Base-by-base conservation (phyloP, 148 eudicot species). In the Spergularia bocconei region DNA sequence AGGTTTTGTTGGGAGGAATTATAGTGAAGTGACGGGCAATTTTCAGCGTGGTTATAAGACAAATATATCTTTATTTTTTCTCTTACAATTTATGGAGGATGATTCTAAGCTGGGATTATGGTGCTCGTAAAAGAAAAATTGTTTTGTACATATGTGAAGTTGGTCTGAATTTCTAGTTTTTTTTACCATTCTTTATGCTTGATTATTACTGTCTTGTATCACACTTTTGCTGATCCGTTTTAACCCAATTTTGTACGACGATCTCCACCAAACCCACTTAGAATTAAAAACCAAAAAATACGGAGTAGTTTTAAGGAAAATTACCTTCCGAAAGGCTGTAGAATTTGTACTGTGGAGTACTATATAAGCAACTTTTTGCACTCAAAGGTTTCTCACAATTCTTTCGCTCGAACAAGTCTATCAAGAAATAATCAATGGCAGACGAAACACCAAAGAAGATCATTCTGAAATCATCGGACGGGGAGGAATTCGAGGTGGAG, bases 91-190 rank as follows among this genome's bases (percentile, higher is more conserved):
- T 74, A 75, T 72, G 4, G 17, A 47, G 25, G 70, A 64, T 70
- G 82, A 75, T 29, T 25, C 17, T 29, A 1, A 39, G 48, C 15
- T 67, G 68, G 73, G 47, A 36, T 65, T 41, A 29, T 29, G 36
- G 36, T 29, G 69, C 51, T 29, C 33, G 29, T 69, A n/a, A 13
- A 58, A 48, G 23, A 16, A 36, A 17, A 39, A 39, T 74, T 60
- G 73, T 39, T 41, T 48, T 79, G 75, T 75, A 63, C 59, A 75
- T 21, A 64, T 78, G 64, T 64, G 23, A 53, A 69, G 70, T 67
- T 23, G 76, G 50, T 63, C 73, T 36, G 58, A 23, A 55, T 65
- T 59, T 8, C 41, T 13, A 4, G 13, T 6, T 53, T 25, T 0
- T 16, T 39, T 4, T 54, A 54, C 16, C 63, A 5, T 13, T 20